Conservation (phyloP, 352 stramenopile genomes). For the Phytophthora nicotianae region DNA sequence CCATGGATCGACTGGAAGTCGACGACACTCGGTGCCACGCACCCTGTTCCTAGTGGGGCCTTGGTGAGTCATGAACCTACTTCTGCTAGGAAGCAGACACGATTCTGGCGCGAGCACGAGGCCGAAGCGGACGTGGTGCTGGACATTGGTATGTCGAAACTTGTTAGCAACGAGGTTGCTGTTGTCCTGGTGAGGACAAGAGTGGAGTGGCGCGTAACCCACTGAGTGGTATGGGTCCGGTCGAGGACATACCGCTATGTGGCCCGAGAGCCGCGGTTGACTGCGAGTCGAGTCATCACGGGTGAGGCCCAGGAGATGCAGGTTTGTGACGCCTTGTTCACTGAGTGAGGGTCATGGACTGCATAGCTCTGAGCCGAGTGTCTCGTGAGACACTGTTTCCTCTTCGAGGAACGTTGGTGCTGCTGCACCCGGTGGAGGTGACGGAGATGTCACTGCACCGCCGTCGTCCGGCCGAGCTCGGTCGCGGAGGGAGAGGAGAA, state of each 20-base stretch:
- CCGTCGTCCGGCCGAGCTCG: neutral
- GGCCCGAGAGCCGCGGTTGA: neutral
- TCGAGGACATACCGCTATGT: neutral
- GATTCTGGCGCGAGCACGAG: neutral
- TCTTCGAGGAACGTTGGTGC: neutral
- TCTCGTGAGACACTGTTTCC: neutral
- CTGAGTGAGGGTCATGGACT: neutral
- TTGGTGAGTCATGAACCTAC: neutral
- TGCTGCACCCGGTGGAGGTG: neutral
- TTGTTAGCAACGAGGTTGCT: neutral
- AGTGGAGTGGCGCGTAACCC: neutral
- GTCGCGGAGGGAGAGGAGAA: neutral
- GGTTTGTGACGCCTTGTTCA: neutral
- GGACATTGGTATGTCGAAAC: neutral
- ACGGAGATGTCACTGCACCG: neutral
- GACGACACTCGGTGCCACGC: neutral
- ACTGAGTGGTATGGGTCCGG: neutral
- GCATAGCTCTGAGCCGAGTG: neutral
- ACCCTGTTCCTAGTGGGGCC: neutral
- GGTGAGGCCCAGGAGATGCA: neutral
- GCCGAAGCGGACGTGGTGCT: neutral
- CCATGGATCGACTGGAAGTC: neutral
- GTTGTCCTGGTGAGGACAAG: neutral
- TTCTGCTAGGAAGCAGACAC: neutral
- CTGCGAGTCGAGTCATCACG: neutral